phyloP scores from a whole-genome alignment of 176 grass and related monocot genomes.

The Saccharum officinarum region DNA sequence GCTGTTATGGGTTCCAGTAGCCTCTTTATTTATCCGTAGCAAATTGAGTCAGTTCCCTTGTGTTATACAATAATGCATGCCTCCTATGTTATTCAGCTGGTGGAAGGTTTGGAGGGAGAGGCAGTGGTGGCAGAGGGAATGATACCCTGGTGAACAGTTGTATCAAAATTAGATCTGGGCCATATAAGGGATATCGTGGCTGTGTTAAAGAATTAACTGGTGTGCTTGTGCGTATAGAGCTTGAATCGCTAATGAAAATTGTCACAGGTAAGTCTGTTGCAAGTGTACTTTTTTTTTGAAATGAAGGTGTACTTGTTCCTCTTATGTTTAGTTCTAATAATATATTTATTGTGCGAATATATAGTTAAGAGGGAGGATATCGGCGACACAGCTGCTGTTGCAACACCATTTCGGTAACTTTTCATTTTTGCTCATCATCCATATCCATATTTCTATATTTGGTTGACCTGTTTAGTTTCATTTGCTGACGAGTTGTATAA shows the following conservation, averaged over 20 bases:
- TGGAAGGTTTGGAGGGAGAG: conserved; percentile 52
- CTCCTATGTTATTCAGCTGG: conserved; percentile 35
- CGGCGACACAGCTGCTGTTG: conserved; percentile 43
- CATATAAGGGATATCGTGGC: conserved; percentile 79
- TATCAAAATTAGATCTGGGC: conserved; percentile 76
- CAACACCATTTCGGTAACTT: conserved; percentile 68
- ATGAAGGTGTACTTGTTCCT: not conserved
- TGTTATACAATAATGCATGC: conserved; percentile 10
- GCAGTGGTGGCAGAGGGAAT: conserved; percentile 58
- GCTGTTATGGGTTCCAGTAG: not conserved
- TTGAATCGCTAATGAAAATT: conserved; percentile 82
- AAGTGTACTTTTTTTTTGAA: not conserved
- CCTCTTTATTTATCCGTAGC: not conserved
- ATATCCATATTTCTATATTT: conserved; percentile 19
- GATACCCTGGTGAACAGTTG: conserved; percentile 63
- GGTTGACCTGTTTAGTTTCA: not conserved
- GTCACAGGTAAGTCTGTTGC: conserved; percentile 56
- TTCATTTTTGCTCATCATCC: not conserved
- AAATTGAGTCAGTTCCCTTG: not conserved
- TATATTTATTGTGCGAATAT: conserved; percentile 18
- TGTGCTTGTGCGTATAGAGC: conserved; percentile 60
- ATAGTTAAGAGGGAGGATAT: conserved; percentile 73
- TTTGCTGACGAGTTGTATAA: conserved; percentile 49
- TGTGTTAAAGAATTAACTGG: conserved; percentile 74
- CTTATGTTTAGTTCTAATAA: conserved; percentile 23